Percentiles rank a stretch among this genome's conserved stretches.
Conservation (phyloP, 108 stramenopile species). For the Nitzschia sp. region DNA sequence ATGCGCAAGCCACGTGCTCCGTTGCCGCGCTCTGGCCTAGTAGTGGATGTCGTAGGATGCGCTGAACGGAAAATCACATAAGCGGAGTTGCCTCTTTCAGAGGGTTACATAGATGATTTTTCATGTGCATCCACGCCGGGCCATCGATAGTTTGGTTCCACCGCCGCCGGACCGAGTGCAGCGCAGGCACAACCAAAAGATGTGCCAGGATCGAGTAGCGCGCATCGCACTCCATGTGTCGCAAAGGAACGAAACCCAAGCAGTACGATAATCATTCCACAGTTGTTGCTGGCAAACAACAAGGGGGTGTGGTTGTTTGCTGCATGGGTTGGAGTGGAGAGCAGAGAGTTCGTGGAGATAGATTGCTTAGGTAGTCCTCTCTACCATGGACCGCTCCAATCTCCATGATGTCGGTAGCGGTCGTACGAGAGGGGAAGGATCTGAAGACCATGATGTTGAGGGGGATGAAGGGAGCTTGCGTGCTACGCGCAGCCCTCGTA, state of each 20-base stretch:
- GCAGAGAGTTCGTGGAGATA: neutral
- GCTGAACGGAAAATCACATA: neutral
- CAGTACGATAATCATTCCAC: too few species aligned
- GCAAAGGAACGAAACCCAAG: too few species aligned
- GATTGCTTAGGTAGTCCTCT: slow-evolving; percentile 4
- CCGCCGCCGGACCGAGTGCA: neutral
- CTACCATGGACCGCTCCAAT: slow-evolving; percentile 14
- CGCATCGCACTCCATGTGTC: too few species aligned
- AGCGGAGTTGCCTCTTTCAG: neutral
- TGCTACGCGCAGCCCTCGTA: slow-evolving; percentile 14
- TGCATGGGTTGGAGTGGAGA: slow-evolving; percentile 23
- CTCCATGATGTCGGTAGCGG: slow-evolving; percentile 6
- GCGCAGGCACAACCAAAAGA: too few species aligned
- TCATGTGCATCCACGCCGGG: neutral
- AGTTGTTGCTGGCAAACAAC: neutral
- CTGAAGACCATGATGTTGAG: neutral
- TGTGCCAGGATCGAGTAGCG: neutral
- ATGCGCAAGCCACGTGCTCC: too few species aligned
- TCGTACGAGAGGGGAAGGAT: neutral
- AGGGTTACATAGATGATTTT: neutral
- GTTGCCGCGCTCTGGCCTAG: too few species aligned
- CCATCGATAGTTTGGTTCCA: neutral
- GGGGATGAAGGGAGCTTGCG: neutral
- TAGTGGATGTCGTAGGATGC: neutral
- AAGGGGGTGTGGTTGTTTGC: slow-evolving; percentile 12